Evolutionary conservation across 2,329 filamentous ascomycete species (phyloP).

Genomic region (Venturia pyrina): DNA sequence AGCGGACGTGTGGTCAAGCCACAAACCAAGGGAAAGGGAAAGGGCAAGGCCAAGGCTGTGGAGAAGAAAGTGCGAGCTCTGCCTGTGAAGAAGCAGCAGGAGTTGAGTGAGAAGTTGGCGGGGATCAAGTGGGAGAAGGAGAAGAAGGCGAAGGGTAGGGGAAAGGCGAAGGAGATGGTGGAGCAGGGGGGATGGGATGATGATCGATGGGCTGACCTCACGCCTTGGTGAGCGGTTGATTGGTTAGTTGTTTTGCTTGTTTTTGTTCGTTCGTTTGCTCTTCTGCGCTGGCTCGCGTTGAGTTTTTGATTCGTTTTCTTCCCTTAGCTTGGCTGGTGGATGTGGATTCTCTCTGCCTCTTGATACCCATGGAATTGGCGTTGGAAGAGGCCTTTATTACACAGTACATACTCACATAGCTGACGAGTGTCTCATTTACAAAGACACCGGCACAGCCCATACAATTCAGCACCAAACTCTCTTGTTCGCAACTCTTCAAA

Average conservation of each 20-base stretch:
- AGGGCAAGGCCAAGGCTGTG: background rate
- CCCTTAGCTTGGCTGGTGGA: background rate
- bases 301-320: background rate
- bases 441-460: background rate
- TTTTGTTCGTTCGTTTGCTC: background rate
- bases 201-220: background rate
- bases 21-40: background rate
- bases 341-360: background rate
- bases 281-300: background rate
- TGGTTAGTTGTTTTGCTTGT: background rate
- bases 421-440: background rate
- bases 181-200: background rate
- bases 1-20: background rate
- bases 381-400: background rate
- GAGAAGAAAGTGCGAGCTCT: background rate
- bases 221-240: background rate
- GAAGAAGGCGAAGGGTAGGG: background rate
- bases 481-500: background rate
- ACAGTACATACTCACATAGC: background rate
- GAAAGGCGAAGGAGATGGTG: background rate
- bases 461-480: background rate
- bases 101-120: background rate
- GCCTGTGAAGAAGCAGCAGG: background rate
- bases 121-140: background rate
- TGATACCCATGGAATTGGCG: background rate